Evolutionary conservation across 164 flowering plant genomes (phyloP).

Genomic region (Vitis rotundifolia): DNA sequence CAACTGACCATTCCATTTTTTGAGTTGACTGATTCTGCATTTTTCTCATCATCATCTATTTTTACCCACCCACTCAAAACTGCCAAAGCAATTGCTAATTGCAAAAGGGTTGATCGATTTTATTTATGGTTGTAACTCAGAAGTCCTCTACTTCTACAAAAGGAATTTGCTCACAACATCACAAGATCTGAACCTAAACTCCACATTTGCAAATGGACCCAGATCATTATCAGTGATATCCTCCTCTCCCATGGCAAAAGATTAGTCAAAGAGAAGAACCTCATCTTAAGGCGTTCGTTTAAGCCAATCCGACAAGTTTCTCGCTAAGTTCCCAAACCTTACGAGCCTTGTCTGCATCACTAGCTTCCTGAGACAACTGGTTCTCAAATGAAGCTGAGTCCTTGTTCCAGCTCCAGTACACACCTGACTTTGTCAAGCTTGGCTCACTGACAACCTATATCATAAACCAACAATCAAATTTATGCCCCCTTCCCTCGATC

Average conservation of each 20-base stretch:
- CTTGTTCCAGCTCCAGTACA: conserved; percentile 99
- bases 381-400: conserved; percentile 89
- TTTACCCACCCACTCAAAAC: neutral
- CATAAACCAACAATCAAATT: conserved; percentile 6
- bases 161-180: conserved; percentile 14
- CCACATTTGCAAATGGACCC: conserved; percentile 1
- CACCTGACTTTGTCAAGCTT: conserved; percentile 95
- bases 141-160: conserved; percentile 13
- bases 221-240: conserved; percentile 1
- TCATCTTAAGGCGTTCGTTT: conserved; percentile 1
- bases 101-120: conserved; percentile 16
- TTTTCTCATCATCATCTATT: too few relatives aligned
- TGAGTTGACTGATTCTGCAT: neutral
- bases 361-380: conserved; percentile 92
- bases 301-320: conserved; percentile 93
- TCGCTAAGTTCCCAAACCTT: conserved; percentile 96
- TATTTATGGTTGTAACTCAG: conserved; percentile 20
- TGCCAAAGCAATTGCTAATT: neutral
- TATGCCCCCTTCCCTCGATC: neutral
- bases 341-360: conserved; percentile 83
- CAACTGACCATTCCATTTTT: too few relatives aligned
- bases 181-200: conserved; percentile 5
- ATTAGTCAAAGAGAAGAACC: neutral
- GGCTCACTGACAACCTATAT: conserved; percentile 87
- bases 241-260: conserved; percentile 9